Evolutionary conservation across 163 green algal species (phyloP).

Genomic region (Prototheca wickerhamii): DNA sequence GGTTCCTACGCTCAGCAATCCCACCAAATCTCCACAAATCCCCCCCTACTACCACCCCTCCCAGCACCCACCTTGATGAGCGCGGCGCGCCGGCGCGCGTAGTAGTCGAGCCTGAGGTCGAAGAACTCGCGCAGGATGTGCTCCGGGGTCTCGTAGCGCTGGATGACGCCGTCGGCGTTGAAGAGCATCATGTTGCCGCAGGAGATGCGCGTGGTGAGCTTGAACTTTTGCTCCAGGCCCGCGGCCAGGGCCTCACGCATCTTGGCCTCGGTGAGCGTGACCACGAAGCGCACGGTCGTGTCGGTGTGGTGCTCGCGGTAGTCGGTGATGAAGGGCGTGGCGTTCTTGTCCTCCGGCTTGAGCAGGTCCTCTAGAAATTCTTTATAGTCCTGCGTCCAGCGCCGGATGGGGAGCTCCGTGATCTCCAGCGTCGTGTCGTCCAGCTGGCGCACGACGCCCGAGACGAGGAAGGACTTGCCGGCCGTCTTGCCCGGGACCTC

Average conservation of each 20-base stretch:
- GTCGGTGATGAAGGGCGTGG: slow-evolving; percentile 48
- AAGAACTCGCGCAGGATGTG: slow-evolving; percentile 92
- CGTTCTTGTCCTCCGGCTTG: slow-evolving; percentile 59
- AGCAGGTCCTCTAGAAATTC: slow-evolving; percentile 89
- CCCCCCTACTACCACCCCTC: neutral
- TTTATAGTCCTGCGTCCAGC: slow-evolving; percentile 99
- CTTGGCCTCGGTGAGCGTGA: slow-evolving; percentile 64
- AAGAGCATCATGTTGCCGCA: slow-evolving; percentile 98
- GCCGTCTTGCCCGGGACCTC: slow-evolving; percentile 15
- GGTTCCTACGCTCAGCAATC: no score
- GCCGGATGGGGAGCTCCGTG: slow-evolving; percentile 91
- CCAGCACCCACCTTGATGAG: slow-evolving; percentile 79
- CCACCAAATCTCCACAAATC: no score
- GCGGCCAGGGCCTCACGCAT: slow-evolving; percentile 47
- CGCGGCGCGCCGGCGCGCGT: slow-evolving; percentile 59
- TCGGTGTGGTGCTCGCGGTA: slow-evolving; percentile 95
- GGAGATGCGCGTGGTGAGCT: slow-evolving; percentile 79
- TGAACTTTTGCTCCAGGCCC: slow-evolving; percentile 86
- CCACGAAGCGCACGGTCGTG: slow-evolving; percentile 78
- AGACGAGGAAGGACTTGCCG: slow-evolving; percentile 62
- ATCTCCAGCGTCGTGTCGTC: slow-evolving; percentile 82
- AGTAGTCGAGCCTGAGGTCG: slow-evolving; percentile 75
- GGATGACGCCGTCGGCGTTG: slow-evolving; percentile 79
- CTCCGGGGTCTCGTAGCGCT: slow-evolving; percentile 83
- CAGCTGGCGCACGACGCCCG: slow-evolving; percentile 62